phyloP scores from a whole-genome alignment of 1,139 yeast species.

The Saccharomyces hybrid region DNA sequence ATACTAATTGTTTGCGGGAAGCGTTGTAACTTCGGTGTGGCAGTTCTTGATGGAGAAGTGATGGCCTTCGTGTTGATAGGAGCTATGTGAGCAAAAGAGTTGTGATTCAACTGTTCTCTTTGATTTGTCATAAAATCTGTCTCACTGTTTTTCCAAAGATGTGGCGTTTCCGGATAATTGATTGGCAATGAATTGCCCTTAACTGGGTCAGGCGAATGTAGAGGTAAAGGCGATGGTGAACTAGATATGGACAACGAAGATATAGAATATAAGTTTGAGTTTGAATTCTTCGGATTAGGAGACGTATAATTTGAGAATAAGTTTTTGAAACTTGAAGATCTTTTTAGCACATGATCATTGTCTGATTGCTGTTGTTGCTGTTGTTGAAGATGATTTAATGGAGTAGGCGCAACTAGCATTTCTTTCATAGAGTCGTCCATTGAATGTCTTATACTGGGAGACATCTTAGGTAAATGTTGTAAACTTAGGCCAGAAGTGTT shows the following conservation, averaged over 20 bases:
- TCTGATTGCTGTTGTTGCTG: conserved; percentile 15
- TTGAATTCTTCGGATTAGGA: not conserved
- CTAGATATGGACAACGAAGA: conserved; percentile 4
- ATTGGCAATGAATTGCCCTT: not conserved
- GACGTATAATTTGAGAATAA: conserved; percentile 4
- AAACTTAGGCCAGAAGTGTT: conserved; percentile 19
- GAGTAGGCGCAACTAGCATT: conserved; percentile 16
- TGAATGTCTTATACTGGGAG: conserved; percentile 13
- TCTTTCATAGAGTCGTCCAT: conserved; percentile 20
- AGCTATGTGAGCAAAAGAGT: conserved; percentile 1
- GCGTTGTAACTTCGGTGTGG: not conserved
- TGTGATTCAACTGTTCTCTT: not conserved
- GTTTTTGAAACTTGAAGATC: conserved; percentile 21
- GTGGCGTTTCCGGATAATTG: conserved; percentile 19
- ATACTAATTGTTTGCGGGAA: not conserved
- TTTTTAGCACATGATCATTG: conserved; percentile 5
- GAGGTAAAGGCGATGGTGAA: conserved; percentile 2
- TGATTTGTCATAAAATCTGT: not conserved
- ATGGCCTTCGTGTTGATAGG: conserved; percentile 6
- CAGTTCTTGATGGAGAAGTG: conserved; percentile 2
- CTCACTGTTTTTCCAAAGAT: conserved; percentile 4
- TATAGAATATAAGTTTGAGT: not conserved
- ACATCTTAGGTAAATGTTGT: conserved; percentile 18
- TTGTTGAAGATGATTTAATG: conserved; percentile 6
- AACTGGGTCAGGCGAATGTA: not conserved